A percentile compares a stretch with the other conserved stretches of the same genome.
phyloP scores from a whole-genome alignment of 768 basidiomycete genomes.

The Termitomyces sp. region DNA sequence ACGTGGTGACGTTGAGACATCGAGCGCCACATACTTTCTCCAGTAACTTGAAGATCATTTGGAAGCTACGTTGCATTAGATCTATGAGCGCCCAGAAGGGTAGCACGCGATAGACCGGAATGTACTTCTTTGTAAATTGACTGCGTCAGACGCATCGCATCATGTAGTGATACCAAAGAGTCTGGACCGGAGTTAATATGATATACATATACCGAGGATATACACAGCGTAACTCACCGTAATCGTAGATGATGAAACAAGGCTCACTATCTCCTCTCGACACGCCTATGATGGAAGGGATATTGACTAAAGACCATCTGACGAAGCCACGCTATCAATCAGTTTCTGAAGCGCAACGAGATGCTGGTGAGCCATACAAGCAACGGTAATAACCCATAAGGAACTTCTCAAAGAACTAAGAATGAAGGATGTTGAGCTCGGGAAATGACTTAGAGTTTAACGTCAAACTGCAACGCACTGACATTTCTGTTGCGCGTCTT shows the following conservation, averaged over 20 bases:
- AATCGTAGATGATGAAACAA: constrained; percentile 8
- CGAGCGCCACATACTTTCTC: constrained; percentile 7
- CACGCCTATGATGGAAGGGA: constrained; percentile 7
- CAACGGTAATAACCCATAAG: constrained; percentile 10
- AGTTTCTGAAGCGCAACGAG: neutral
- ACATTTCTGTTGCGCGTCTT: constrained; percentile 7
- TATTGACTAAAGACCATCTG: constrained; percentile 6
- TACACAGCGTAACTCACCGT: neutral
- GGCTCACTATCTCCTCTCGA: constrained; percentile 8
- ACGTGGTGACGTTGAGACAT: constrained; percentile 6
- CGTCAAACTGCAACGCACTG: neutral
- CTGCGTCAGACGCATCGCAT: constrained; percentile 7
- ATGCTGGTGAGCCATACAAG: neutral
- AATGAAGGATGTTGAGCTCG: neutral
- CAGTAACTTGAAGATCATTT: neutral
- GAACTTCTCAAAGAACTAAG: constrained; percentile 8
- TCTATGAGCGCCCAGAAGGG: neutral
- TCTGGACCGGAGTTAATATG: neutral
- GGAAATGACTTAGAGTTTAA: neutral
- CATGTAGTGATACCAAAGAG: neutral
- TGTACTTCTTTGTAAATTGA: constrained; percentile 5
- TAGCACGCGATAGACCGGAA: neutral
- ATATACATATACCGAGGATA: neutral
- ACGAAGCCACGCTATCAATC: neutral
- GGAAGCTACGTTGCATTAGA: constrained; percentile 2